phyloP scores from a whole-genome alignment of 2,329 filamentous ascomycete species.

The Stromatinia cepivora region DNA sequence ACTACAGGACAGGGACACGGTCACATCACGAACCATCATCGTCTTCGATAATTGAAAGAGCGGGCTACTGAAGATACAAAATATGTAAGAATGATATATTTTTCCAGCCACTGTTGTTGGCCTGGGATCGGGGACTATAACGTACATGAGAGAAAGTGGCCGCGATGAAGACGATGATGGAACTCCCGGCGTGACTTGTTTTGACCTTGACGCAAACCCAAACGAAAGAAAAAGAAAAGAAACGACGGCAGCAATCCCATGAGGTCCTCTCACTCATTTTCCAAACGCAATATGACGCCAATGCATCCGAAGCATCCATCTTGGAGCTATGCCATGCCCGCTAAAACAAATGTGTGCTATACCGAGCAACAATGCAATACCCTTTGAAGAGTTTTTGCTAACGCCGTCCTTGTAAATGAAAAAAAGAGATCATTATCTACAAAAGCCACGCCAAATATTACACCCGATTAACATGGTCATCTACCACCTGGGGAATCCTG shows the following conservation, averaged over 20 bases:
- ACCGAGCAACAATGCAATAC: slow-evolving; percentile 38
- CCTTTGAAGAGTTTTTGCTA: slow-evolving; percentile 36
- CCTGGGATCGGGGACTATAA: slow-evolving; percentile 54
- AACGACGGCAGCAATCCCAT: slow-evolving; percentile 34
- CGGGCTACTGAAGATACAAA: slow-evolving; percentile 44
- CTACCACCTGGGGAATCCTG: slow-evolving; percentile 63
- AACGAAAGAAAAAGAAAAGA: slow-evolving; percentile 33
- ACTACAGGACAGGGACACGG: slow-evolving; percentile 34
- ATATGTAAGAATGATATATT: slow-evolving; percentile 52
- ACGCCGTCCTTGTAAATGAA: slow-evolving; percentile 39
- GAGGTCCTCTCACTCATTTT: slow-evolving; percentile 36
- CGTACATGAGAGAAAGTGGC: slow-evolving; percentile 57
- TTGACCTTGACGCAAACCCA: slow-evolving; percentile 33
- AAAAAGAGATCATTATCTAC: slow-evolving; percentile 38
- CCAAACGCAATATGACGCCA: slow-evolving; percentile 39
- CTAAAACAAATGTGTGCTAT: slow-evolving; percentile 46
- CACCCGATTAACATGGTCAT: slow-evolving; percentile 33
- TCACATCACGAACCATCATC: slow-evolving; percentile 61
- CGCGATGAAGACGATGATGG: slow-evolving; percentile 68
- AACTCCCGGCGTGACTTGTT: slow-evolving; percentile 53
- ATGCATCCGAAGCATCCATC: slow-evolving; percentile 42
- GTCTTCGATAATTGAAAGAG: slow-evolving; percentile 50
- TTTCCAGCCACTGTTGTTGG: slow-evolving; percentile 46
- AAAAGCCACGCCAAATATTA: slow-evolving; percentile 33
- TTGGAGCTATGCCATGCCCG: slow-evolving; percentile 49